These are phyloP conservation scores for Solanum bulbocastanum DNA, from an alignment of 257 asterid genomes.

Conservation along the genomic window DNA sequence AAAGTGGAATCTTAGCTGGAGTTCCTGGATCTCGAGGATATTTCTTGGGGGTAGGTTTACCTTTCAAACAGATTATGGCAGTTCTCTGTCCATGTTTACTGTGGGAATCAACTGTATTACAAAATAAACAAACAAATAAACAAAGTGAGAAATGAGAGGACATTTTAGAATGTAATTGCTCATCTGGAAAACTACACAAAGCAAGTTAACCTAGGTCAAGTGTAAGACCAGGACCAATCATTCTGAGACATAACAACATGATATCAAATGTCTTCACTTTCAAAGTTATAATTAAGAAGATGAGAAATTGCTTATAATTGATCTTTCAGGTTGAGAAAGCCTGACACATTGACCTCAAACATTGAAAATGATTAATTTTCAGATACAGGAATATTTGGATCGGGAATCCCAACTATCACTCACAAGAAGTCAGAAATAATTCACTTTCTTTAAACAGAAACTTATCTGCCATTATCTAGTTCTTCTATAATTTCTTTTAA, in stretches of 20 bases:
- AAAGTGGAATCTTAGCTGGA: slow-evolving; percentile 74
- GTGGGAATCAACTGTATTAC: slow-evolving; percentile 71
- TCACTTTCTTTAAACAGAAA: background rate
- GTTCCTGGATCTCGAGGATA: slow-evolving; percentile 85
- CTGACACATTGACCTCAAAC: background rate
- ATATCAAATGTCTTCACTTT: background rate
- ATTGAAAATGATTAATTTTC: background rate
- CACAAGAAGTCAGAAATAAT: background rate
- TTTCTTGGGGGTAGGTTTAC: slow-evolving; percentile 61
- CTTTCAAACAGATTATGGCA: slow-evolving; percentile 66
- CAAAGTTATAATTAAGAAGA: background rate
- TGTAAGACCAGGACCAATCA: background rate
- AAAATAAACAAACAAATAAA: background rate
- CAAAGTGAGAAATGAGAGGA: background rate
- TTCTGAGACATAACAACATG: background rate
- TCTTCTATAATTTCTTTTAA: background rate
- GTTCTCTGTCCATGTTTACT: slow-evolving; percentile 90
- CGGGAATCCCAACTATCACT: background rate
- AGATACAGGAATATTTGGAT: background rate
- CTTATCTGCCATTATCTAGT: background rate
- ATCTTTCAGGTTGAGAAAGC: background rate
- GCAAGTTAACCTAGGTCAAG: background rate
- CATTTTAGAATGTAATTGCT: background rate
- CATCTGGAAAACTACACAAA: background rate
- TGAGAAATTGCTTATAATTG: background rate